Conservation (phyloP, 2,329 filamentous ascomycete species). For the Cercospora zeae-maydis region DNA sequence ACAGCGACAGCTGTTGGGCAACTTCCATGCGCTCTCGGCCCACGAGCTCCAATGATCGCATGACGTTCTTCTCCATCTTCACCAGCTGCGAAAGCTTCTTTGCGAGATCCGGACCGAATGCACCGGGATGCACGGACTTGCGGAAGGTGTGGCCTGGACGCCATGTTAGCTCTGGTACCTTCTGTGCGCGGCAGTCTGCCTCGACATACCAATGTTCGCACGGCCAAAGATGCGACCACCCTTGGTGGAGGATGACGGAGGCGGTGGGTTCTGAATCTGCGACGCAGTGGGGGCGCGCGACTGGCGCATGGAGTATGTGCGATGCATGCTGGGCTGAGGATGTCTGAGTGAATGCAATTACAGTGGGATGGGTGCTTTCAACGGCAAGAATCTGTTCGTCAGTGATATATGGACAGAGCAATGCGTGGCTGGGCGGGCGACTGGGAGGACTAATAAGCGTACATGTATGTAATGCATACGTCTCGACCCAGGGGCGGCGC, state of each 20-base stretch:
- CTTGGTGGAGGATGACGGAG: conserved; percentile 88
- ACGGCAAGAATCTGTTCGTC: background rate
- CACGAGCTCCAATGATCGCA: conserved; percentile 95
- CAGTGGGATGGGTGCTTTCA: background rate
- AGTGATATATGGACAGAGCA: background rate
- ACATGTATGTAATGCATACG: conserved; percentile 3
- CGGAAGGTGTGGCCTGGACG: conserved; percentile 64
- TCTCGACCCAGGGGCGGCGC: background rate
- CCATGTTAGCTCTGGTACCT: background rate
- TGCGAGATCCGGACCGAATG: conserved; percentile 80
- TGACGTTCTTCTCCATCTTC: conserved; percentile 99
- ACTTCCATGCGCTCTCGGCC: conserved; percentile 97
- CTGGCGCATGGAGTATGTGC: conserved; percentile 98
- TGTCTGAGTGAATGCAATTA: background rate
- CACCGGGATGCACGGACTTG: conserved; percentile 65
- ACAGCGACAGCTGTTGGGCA: conserved; percentile 97
- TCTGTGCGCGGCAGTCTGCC: background rate
- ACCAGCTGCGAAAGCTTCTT: conserved; percentile 98
- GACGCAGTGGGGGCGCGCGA: conserved; percentile 93
- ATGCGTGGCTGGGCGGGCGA: background rate
- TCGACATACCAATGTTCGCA: conserved; percentile 71
- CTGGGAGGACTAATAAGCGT: background rate
- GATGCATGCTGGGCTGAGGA: conserved; percentile 68
- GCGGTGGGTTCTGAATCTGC: conserved; percentile 85
- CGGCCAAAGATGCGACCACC: conserved; percentile 83